Evolutionary conservation across 306 rosid genomes (phyloP).

Genomic region (Bauhinia variegata): DNA sequence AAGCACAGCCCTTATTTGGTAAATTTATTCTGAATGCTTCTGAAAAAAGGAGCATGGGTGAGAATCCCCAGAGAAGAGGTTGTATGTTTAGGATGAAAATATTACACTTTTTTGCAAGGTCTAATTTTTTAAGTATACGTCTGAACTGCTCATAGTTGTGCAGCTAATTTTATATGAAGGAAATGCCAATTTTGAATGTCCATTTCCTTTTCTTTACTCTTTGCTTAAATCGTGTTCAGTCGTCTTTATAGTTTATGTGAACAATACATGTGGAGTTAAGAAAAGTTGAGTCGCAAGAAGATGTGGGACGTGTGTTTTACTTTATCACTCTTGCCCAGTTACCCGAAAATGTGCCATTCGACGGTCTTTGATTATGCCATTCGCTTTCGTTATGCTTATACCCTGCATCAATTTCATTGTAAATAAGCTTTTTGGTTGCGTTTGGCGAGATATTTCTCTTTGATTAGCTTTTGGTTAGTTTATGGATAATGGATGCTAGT

Average conservation of each 20-base stretch:
- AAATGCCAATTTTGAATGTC: conserved; percentile 36
- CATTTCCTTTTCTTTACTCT: conserved; percentile 35
- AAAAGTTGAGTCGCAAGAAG: conserved; percentile 13
- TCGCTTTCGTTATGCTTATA: too few species aligned
- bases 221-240: conserved; percentile 24
- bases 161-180: conserved; percentile 41
- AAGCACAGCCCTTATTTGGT: conserved; percentile 6
- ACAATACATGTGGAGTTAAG: conserved; percentile 23
- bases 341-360: background rate
- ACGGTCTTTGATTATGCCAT: too few species aligned
- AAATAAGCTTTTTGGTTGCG: too few species aligned
- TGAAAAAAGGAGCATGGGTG: conserved; percentile 33
- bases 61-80: conserved; percentile 15
- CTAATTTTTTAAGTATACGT: conserved; percentile 5
- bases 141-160: conserved; percentile 31
- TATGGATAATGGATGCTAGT: background rate
- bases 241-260: conserved; percentile 19
- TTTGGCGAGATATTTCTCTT: background rate
- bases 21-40: conserved; percentile 22
- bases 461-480: background rate
- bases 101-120: conserved; percentile 32
- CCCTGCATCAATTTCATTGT: too few species aligned
- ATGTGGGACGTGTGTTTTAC: background rate
- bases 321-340: background rate
- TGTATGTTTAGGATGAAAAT: conserved; percentile 28